Evolutionary conservation across 495 filamentous ascomycete genomes (phyloP).

Genomic region (Tricharina praecox): DNA sequence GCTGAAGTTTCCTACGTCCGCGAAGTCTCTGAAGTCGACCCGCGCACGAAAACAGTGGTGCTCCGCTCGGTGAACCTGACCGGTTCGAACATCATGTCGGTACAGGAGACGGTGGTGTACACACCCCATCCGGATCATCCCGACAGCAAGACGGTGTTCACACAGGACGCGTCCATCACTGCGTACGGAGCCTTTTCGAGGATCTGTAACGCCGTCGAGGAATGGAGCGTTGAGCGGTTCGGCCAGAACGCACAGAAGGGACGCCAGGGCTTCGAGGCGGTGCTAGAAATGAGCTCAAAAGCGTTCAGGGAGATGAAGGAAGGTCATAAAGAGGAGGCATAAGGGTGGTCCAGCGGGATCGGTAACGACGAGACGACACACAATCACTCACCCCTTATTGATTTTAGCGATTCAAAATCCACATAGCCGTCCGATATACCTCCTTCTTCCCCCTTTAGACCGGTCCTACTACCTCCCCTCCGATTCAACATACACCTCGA

Average conservation of each 20-base stretch:
- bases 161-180: conserved; percentile 78
- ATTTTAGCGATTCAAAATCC: neutral
- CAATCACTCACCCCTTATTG: too few species aligned
- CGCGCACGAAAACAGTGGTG: conserved; percentile 60
- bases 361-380: neutral
- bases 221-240: conserved; percentile 74
- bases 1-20: conserved; percentile 69
- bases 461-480: neutral
- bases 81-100: conserved; percentile 66
- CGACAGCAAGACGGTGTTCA: conserved; percentile 54
- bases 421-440: neutral
- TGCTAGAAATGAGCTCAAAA: conserved; percentile 80
- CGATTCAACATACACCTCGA: neutral
- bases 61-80: conserved; percentile 90
- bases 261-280: conserved; percentile 81
- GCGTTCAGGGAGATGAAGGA: conserved; percentile 81
- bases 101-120: conserved; percentile 81
- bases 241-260: conserved; percentile 77
- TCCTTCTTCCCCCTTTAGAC: neutral
- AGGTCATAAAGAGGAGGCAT: conserved; percentile 6
- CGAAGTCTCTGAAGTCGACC: conserved; percentile 89
- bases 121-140: conserved; percentile 39
- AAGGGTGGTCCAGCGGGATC: neutral
- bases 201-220: conserved; percentile 83
- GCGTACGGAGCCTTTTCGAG: conserved; percentile 92